Evolutionary conservation across 1,284 basidiomycete genomes (phyloP), one percentile per base, ranked within the genome.

Genomic region (Cystobasidium pallidum): DNA sequence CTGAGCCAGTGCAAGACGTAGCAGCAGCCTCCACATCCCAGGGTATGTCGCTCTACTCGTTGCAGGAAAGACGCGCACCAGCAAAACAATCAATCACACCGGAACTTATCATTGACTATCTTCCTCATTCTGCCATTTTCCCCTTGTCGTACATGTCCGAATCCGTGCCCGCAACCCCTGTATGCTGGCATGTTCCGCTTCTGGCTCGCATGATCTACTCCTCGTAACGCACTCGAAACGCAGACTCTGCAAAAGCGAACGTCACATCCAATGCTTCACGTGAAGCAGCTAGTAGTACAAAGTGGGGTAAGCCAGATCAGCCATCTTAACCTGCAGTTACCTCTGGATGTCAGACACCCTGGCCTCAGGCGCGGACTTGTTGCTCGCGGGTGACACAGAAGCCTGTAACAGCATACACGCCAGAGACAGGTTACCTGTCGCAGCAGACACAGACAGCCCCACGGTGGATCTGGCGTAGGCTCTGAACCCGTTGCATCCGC

Each of bases 291-390:
- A 19, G 49, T 19, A 45, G 52, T 3, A 21, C 54, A 47, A 47
- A 43, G 19, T 68, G 66, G 66, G 66, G 66, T 68, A 57, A 68
- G 66, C 66, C 6, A 65, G 26, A n/a, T 34, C 21, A 19, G 43
- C 55, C 55, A 13, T 43, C 4, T 10, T 26, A 61, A 15, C 39
- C 13, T 61, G n/a, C 39, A 17, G 30, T 28, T 34, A 41, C 58
- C 15, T 61, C 30, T 19, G 17, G 36, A 26, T 26, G 52, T 30
- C 21, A n/a, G n/a, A n/a, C n/a, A n/a, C n/a, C n/a, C n/a, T n/a
- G n/a, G n/a, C n/a, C n/a, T n/a, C n/a, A n/a, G n/a, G n/a, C n/a
- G n/a, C n/a, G n/a, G n/a, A n/a, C n/a, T n/a, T n/a, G n/a, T n/a
- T n/a, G n/a, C n/a, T n/a, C n/a, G n/a, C n/a, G n/a, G n/a, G n/a